Base-by-base conservation (phyloP, 352 stramenopile species). In the Phytophthora cactorum region DNA sequence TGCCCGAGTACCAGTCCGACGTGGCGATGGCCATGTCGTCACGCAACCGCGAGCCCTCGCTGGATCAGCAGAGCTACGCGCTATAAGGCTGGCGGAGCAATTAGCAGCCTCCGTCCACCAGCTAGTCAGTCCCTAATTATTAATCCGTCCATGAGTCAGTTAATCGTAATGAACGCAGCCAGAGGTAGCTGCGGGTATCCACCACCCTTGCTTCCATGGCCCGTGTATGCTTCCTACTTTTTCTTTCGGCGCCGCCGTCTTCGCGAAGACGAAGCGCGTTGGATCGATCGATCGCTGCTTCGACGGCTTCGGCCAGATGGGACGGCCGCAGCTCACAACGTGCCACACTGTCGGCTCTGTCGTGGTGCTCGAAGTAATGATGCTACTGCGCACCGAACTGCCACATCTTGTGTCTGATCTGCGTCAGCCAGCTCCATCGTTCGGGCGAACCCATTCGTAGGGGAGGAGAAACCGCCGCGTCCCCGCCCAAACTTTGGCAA, bases 1-100 rank as follows among this genome's bases (percentile, higher is more conserved):
- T 71, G 25, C 63, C 76, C 14, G 63, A 81, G 51, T 76, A 78
- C 52, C 75, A 80, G 44, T 58, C 56, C 22, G 54, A 66, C 17
- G 52, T 36, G n/a, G 36, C 53, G 36, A 49, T 47, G 15, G 22
- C 56, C 4, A 12, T 54, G 34, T 36, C 55, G 32, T 68, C 66
- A 17, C 70, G 74, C 46, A 68, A 63, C 39, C 74, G 74, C 55
- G 74, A 79, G 67, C 70, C 52, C 22, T 86, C 77, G 31, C 69
- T 86, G 43, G 81, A 88, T 71, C 68, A 84, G 55, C 75, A 86
- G 62, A 86, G 77, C 67, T 88, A 85, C 59, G 71, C 79, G 50
- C 79, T 88, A 72, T 88, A 82, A 73, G 54, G 28, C 31, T 31
- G 53, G 58, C 31, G 38, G 27, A 52, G 41, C 14, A 39, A 36